phyloP scores from a whole-genome alignment of 2,329 filamentous ascomycete genomes.

The Cladosporium sp. region DNA sequence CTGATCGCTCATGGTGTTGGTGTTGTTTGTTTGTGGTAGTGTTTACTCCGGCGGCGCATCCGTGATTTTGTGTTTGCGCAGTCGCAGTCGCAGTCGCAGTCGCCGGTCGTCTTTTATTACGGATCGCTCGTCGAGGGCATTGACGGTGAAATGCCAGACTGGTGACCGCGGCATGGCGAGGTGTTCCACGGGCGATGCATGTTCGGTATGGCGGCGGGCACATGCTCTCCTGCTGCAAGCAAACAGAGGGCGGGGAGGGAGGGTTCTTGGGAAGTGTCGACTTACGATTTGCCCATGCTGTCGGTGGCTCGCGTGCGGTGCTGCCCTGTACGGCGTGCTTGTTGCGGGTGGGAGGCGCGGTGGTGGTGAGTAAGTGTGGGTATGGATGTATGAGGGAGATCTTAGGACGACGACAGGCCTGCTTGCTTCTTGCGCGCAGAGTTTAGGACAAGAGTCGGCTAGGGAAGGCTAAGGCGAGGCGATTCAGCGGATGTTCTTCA shows the following conservation, averaged over 20 bases:
- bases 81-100: too few species aligned
- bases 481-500: neutral
- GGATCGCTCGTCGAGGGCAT: neutral
- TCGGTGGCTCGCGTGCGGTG: neutral
- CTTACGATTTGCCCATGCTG: slow-evolving; percentile 23
- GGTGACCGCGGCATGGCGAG: neutral
- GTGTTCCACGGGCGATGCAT: neutral
- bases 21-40: neutral
- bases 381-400: neutral
- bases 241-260: slow-evolving; percentile 10
- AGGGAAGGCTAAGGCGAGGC: neutral
- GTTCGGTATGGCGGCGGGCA: neutral
- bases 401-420: neutral
- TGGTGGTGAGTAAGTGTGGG: neutral
- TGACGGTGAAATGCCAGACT: slow-evolving; percentile 3
- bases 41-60: neutral
- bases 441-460: slow-evolving; percentile 8
- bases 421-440: neutral
- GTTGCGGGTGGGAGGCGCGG: neutral
- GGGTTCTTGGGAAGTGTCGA: slow-evolving; percentile 10
- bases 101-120: neutral
- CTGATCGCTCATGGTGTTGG: slow-evolving; percentile 26
- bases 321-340: neutral
- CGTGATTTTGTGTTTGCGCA: neutral
- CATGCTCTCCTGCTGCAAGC: slow-evolving; percentile 9